A percentile compares a stretch with the other conserved stretches of the same genome.
Evolutionary conservation across 2,329 filamentous ascomycete species (phyloP).

Genomic region (Trichoderma sp.): DNA sequence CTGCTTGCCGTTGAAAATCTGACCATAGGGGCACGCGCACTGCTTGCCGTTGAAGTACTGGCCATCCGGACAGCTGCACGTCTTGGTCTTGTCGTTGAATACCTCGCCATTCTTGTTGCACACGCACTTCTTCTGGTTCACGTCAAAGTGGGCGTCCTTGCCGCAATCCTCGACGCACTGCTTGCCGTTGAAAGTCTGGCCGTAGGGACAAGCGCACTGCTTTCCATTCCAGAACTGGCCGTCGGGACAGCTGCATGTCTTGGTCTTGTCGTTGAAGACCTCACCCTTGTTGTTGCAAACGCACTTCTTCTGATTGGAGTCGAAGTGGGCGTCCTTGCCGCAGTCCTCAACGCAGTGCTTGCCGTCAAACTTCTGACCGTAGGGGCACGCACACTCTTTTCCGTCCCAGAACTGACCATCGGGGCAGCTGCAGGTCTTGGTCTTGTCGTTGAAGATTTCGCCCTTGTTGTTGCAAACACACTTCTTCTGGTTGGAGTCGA

Average conservation of each 20-base stretch:
- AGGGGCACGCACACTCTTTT: conserved; percentile 13
- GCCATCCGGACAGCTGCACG: conserved; percentile 23
- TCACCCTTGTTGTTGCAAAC: conserved; percentile 26
- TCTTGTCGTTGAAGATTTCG: conserved; percentile 11
- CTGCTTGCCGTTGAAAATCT: conserved; percentile 14
- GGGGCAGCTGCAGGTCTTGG: conserved; percentile 26
- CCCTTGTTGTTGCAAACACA: conserved; percentile 27
- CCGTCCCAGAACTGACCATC: conserved; percentile 11
- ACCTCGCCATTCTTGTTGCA: conserved; percentile 21
- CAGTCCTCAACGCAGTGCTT: conserved; percentile 18
- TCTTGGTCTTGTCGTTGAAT: conserved; percentile 20
- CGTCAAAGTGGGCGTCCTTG: conserved; percentile 18
- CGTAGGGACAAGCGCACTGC: conserved; percentile 8
- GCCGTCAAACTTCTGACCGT: conserved; percentile 3
- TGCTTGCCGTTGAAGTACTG: conserved; percentile 14
- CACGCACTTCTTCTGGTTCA: conserved; percentile 4
- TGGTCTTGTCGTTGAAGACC: conserved; percentile 12
- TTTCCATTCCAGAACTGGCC: conserved; percentile 16
- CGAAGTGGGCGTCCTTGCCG: conserved; percentile 21
- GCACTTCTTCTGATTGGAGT: conserved; percentile 9
- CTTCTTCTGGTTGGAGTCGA: not conserved
- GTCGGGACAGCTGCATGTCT: conserved; percentile 24
- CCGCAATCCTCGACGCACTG: conserved; percentile 22
- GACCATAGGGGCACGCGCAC: conserved; percentile 1
- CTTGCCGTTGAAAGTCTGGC: conserved; percentile 8